phyloP scores from a whole-genome alignment of 139 green algal genomes.

The Auxenochlorella protothecoides region DNA sequence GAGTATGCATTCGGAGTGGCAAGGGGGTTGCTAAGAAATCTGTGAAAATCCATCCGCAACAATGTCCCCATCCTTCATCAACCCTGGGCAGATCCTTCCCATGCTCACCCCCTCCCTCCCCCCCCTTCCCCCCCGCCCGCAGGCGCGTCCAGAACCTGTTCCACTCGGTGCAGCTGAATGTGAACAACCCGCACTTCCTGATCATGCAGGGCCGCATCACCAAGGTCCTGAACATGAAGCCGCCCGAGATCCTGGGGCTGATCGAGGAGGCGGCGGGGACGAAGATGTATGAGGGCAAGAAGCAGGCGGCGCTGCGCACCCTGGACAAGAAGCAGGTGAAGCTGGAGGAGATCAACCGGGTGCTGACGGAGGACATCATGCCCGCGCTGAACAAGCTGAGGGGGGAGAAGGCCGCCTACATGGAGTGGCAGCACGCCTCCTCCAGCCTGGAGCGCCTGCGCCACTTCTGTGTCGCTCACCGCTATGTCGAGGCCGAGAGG shows the following conservation, averaged over 20 bases:
- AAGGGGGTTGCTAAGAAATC: no score
- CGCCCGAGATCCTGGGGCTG: constrained; percentile 91
- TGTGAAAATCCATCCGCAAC: neutral
- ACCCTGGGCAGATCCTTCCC: neutral
- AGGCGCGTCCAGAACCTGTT: constrained; percentile 95
- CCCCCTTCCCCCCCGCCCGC: neutral
- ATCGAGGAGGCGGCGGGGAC: constrained; percentile 95
- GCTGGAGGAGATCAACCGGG: constrained; percentile 92
- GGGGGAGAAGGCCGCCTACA: constrained; percentile 69
- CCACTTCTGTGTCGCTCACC: constrained; percentile 75
- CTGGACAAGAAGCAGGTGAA: constrained; percentile 94
- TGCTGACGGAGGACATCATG: constrained; percentile 81
- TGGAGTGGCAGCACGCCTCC: constrained; percentile 55
- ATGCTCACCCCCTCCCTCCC: constrained; percentile 8
- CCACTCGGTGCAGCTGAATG: constrained; percentile 97
- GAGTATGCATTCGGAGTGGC: no score
- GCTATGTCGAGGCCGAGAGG: constrained; percentile 52
- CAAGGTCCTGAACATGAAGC: constrained; percentile 99
- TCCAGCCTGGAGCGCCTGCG: constrained; percentile 51
- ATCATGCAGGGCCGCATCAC: constrained; percentile 99
- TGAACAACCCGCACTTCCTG: constrained; percentile 99
- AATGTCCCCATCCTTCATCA: neutral
- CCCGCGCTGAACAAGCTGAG: constrained; percentile 77
- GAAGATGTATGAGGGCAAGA: constrained; percentile 98
- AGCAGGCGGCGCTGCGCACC: constrained; percentile 68